These are phyloP conservation scores for Naegleria lovaniensis DNA, from an alignment of 208 protist species.

Conservation along the genomic window DNA sequence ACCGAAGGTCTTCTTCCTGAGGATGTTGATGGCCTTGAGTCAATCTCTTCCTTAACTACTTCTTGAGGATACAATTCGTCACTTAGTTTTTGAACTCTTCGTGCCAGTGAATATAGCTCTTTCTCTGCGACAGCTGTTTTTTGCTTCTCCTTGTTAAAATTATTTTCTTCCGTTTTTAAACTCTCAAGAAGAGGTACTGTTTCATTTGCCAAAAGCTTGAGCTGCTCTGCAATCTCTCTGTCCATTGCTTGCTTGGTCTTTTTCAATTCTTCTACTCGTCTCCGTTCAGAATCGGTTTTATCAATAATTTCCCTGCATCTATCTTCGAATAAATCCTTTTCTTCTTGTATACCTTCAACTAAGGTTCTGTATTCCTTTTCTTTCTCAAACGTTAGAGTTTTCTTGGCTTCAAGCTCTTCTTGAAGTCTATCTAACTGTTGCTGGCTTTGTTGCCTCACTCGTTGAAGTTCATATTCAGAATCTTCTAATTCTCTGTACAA, in stretches of 20 bases:
- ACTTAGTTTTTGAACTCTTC: not conserved
- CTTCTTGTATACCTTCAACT: not conserved
- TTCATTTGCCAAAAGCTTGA: not conserved
- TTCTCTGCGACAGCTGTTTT: not conserved
- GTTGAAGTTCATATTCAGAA: not conserved
- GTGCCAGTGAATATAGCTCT: not conserved
- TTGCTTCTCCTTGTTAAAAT: not conserved
- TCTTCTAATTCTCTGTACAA: not conserved
- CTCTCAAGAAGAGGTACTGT: not conserved
- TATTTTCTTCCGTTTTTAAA: not conserved
- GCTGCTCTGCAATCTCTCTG: not conserved
- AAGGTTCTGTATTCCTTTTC: not conserved
- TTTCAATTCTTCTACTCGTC: not conserved
- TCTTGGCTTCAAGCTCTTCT: not conserved
- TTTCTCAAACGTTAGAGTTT: not conserved
- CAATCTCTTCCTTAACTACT: not conserved
- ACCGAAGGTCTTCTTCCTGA: not conserved
- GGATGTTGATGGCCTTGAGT: not conserved
- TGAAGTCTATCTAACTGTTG: not conserved
- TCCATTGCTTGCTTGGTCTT: not conserved
- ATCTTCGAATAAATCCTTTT: not conserved
- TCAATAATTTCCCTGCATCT: not conserved
- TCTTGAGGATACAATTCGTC: not conserved
- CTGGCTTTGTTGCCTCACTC: not conserved
- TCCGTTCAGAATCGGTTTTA: not conserved